Evolutionary conservation across 2,329 filamentous ascomycete species (phyloP), one percentile per base, ranked within the genome.

Genomic region (Cladosporium halotolerans): DNA sequence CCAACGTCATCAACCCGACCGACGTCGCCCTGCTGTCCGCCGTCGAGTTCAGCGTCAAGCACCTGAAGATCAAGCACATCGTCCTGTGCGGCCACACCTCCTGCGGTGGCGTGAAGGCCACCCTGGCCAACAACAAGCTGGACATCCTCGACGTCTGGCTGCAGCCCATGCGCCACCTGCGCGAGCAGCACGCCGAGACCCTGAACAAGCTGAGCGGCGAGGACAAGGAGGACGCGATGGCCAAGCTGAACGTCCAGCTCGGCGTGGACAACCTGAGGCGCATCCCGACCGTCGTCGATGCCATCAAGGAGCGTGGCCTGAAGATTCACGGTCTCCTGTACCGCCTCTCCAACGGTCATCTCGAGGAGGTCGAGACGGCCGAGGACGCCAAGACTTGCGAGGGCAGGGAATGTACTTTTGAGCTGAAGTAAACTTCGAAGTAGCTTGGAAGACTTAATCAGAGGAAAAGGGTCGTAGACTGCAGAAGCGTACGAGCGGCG

Each of bases 301-400:
- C 86, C 23, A 81, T 90, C 55, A 70, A 75, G 58, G 83, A 89
- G 62, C 76, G 86, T 28, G 86, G 84, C 1, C 70, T 95, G 40
- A 74, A 85, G 70, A 79, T 95, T 5, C 88, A 93, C 68, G 89
- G 88, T n/a, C 76, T 84, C 50, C 75, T 95, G 11, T 92, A 88
- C 67, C 84, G 93, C 62, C 75, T 84, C 55, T 77, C 67, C 4
- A 76, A 68, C 19, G 80, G 80, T n/a, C 66, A 76, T 44, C 69
- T 84, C 61, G 73, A 77, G 52, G 72, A 81, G 55, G 59, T 84
- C 55, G 76, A 79, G 40, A 57, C 52, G 13, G 45, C 54, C 9
- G 66, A 68, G 60, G 57, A 73, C 42, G 66, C 68, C 54, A 53
- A 60, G 38, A 45, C 45, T 9, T 53, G 41, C 2, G 41, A 52